Percentiles rank a stretch among this genome's conserved stretches.
Evolutionary conservation across 108 stramenopile species (phyloP).

Genomic region (Pseudonitzschia delicatissima): DNA sequence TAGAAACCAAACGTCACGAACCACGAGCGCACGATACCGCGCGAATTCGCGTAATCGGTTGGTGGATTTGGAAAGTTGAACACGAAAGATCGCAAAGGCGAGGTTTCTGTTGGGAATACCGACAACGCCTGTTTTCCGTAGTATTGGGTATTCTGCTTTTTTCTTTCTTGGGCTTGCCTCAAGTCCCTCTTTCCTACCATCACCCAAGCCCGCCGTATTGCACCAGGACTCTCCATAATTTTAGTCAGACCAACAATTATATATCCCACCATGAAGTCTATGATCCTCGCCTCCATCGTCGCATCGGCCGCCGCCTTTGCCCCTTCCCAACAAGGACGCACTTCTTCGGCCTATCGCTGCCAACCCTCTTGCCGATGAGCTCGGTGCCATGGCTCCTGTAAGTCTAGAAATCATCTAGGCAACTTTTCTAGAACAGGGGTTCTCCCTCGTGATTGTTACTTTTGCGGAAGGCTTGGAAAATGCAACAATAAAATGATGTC

Average conservation of each 20-base stretch:
- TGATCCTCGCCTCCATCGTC: conserved; percentile 45
- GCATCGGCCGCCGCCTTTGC: conserved; percentile 54
- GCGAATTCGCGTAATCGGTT: too few species aligned
- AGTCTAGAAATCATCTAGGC: conserved; percentile 5
- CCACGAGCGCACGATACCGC: too few species aligned
- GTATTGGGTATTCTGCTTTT: neutral
- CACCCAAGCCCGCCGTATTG: neutral
- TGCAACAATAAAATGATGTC: neutral
- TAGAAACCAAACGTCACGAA: too few species aligned
- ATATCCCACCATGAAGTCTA: conserved; percentile 42
- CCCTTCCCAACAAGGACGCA: conserved; percentile 16
- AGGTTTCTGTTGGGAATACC: too few species aligned
- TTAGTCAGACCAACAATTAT: neutral
- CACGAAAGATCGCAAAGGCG: neutral
- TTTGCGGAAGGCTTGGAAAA: neutral
- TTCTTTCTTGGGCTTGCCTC: neutral
- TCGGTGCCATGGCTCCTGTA: conserved; percentile 82
- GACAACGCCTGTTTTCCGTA: neutral
- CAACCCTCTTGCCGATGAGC: conserved; percentile 54
- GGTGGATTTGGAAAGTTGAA: conserved; percentile 7
- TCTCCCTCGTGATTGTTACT: neutral
- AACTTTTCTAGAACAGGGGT: neutral
- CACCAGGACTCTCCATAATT: neutral
- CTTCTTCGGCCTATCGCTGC: conserved; percentile 45
- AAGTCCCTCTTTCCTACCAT: neutral